A percentile compares a stretch with the other conserved stretches of the same genome.
Conservation (phyloP, 1,139 yeast genomes). For the Blastobotrys aristatus region DNA sequence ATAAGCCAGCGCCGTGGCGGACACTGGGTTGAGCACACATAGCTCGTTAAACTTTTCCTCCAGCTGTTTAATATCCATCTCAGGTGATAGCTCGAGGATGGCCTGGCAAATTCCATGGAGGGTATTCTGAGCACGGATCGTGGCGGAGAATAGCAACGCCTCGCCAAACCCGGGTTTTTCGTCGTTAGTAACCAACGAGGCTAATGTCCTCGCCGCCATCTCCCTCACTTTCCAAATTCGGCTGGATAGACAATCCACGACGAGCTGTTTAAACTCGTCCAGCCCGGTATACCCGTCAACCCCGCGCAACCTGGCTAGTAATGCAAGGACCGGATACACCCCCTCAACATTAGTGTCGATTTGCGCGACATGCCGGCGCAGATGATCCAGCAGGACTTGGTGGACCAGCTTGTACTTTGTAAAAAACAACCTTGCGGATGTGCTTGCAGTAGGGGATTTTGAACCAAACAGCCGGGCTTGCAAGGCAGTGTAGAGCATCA, state of each 20-base stretch:
- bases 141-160: constrained; percentile 18
- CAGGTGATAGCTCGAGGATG: constrained; percentile 19
- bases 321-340: constrained; percentile 68
- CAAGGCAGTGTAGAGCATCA: constrained; percentile 83
- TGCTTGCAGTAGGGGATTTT: constrained; percentile 39
- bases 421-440: constrained; percentile 63
- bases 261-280: constrained; percentile 44
- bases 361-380: constrained; percentile 38
- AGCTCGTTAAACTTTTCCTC: constrained; percentile 24
- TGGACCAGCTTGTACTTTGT: constrained; percentile 52
- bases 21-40: constrained; percentile 28
- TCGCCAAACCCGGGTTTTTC: constrained; percentile 26
- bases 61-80: constrained; percentile 15
- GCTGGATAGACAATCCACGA: constrained; percentile 46
- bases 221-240: constrained; percentile 80
- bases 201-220: constrained; percentile 69
- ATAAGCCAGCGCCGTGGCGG: constrained; percentile 38
- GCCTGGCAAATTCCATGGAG: constrained; percentile 58
- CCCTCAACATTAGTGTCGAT: constrained; percentile 43
- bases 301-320: constrained; percentile 63
- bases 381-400: constrained; percentile 43
- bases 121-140: constrained; percentile 38
- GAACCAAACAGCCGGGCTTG: constrained; percentile 77
- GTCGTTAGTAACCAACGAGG: constrained; percentile 42
- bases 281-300: constrained; percentile 51